Percentiles rank a stretch among this genome's conserved stretches.
phyloP scores from a whole-genome alignment of 441 rosid species.

The Rhodomyrtus psidioides region DNA sequence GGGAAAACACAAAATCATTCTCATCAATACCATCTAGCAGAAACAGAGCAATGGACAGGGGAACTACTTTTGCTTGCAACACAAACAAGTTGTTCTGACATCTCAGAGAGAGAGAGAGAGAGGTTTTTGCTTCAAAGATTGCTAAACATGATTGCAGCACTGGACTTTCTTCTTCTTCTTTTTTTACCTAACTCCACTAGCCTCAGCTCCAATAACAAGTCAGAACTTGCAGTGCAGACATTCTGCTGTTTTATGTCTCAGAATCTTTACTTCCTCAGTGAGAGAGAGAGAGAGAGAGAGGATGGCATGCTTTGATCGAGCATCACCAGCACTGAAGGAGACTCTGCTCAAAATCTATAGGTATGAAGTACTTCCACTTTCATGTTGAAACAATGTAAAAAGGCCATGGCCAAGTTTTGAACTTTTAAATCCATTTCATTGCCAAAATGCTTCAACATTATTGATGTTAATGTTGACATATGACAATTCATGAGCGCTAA shows the following conservation, averaged over 20 bases:
- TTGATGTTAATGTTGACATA: background rate
- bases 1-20: background rate
- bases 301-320: conserved; percentile 60
- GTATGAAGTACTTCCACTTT: conserved; percentile 21
- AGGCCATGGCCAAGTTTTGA: background rate
- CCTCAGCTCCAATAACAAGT: background rate
- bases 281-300: background rate
- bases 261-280: background rate
- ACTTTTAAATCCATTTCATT: background rate
- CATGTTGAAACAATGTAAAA: background rate
- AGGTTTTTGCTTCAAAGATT: conserved; percentile 38
- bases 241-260: background rate
- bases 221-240: background rate
- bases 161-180: conserved; percentile 3
- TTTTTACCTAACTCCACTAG: conserved; percentile 16
- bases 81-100: conserved; percentile 12
- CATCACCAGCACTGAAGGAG: conserved; percentile 63
- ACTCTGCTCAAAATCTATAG: conserved; percentile 49
- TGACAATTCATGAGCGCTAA: no score
- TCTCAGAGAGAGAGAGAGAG: background rate
- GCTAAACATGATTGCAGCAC: conserved; percentile 33
- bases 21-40: background rate
- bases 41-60: conserved; percentile 11
- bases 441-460: background rate
- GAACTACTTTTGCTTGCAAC: conserved; percentile 17